Conservation (phyloP, 148 eudicot genomes). For the Fagopyrum esculentum region DNA sequence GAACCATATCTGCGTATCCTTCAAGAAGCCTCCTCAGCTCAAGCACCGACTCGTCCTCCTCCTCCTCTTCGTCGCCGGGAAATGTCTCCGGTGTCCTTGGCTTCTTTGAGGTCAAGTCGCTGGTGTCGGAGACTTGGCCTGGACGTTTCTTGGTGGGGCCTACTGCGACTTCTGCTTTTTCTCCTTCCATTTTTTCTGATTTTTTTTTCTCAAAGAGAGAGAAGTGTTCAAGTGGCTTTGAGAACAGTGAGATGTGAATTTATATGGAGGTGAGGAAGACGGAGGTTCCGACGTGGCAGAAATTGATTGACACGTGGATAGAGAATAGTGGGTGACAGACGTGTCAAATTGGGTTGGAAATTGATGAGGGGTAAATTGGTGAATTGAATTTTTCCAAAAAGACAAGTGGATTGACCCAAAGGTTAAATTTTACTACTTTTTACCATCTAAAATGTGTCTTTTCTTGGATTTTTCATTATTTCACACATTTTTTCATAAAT, state of each 20-base stretch:
- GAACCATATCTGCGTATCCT: constrained; percentile 11
- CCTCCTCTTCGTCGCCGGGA: constrained; percentile 21
- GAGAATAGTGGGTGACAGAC: background rate
- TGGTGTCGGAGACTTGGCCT: background rate
- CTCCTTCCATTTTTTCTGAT: background rate
- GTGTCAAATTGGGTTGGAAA: background rate
- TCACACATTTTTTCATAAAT: too few relatives aligned
- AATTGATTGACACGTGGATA: background rate
- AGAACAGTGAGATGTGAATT: background rate
- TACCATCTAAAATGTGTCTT: too few relatives aligned
- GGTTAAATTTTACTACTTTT: background rate
- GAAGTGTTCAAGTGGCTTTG: background rate
- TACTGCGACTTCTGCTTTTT: background rate
- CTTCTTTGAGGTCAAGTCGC: constrained; percentile 11
- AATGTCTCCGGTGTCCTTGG: constrained; percentile 14
- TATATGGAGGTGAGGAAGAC: background rate
- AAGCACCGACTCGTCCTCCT: constrained; percentile 22
- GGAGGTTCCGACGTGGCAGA: constrained; percentile 3
- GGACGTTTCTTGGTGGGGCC: constrained; percentile 11
- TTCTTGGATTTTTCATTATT: too few relatives aligned
- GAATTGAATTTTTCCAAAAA: background rate
- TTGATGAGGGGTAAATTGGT: background rate
- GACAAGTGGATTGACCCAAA: background rate
- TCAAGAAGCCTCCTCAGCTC: constrained; percentile 51
- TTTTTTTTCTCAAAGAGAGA: background rate